Evolutionary conservation across 2,329 filamentous ascomycete genomes (phyloP).

Genomic region (Waltergamsia citrina): DNA sequence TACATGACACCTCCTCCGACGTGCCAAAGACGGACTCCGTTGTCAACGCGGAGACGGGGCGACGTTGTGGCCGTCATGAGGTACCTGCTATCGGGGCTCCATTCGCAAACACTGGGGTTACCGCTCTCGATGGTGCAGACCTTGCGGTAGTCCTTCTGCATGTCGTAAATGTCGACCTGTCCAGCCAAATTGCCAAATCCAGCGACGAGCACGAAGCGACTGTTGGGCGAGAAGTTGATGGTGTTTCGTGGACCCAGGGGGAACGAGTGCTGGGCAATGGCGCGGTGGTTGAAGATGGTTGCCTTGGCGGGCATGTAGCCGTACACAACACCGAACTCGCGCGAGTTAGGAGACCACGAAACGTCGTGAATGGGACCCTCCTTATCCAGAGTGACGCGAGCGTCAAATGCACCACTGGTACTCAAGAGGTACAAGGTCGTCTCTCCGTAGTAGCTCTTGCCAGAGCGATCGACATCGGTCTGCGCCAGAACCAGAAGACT

Average conservation of each 20-base stretch:
- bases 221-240: slow-evolving; percentile 87
- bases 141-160: slow-evolving; percentile 89
- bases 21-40: slow-evolving; percentile 93
- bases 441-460: slow-evolving; percentile 99
- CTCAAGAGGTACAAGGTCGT: slow-evolving; percentile 94
- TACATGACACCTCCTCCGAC: slow-evolving; percentile 85
- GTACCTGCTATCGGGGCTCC: slow-evolving; percentile 92
- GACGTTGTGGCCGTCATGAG: slow-evolving; percentile 98
- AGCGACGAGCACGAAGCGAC: slow-evolving; percentile 85
- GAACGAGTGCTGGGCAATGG: slow-evolving; percentile 75
- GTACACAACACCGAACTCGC: slow-evolving; percentile 95
- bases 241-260: slow-evolving; percentile 86
- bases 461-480: slow-evolving; percentile 95
- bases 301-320: slow-evolving; percentile 99
- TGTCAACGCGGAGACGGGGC: slow-evolving; percentile 89
- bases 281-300: slow-evolving; percentile 91
- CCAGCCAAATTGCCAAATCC: slow-evolving; percentile 96
- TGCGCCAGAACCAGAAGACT: slow-evolving; percentile 90
- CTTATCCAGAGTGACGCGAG: slow-evolving; percentile 85
- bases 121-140: slow-evolving; percentile 89
- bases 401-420: slow-evolving; percentile 85
- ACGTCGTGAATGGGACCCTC: slow-evolving; percentile 98
- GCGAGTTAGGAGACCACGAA: slow-evolving; percentile 95
- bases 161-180: slow-evolving; percentile 95
- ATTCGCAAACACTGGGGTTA: slow-evolving; percentile 92